These are phyloP conservation scores for Camellia granthamiana DNA, from an alignment of 148 eudicot species.

Conservation along the genomic window DNA sequence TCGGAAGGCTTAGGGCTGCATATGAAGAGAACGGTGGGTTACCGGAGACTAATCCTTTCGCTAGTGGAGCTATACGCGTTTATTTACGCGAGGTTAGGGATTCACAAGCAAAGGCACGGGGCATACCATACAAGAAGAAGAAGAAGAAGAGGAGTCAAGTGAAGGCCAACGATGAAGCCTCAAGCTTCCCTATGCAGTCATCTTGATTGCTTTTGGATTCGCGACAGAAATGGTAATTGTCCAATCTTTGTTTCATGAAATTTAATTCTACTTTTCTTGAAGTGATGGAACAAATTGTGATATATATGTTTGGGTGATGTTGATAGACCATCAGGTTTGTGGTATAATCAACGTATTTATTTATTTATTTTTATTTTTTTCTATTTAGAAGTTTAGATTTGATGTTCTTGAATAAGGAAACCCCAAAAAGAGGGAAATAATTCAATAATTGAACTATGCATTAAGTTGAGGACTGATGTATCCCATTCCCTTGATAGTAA, in stretches of 20 bases:
- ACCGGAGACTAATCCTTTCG: slow-evolving; percentile 59
- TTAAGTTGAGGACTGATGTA: not conserved
- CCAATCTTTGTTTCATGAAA: not conserved
- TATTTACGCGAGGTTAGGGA: slow-evolving; percentile 59
- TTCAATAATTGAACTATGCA: not conserved
- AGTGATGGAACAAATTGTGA: not conserved
- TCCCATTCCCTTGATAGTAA: not conserved
- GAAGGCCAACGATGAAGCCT: slow-evolving; percentile 25
- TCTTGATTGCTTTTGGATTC: slow-evolving; percentile 21
- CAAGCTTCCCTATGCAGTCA: slow-evolving; percentile 36
- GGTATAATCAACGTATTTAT: not conserved
- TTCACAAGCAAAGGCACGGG: slow-evolving; percentile 68
- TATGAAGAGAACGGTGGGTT: slow-evolving; percentile 68
- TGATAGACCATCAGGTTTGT: not conserved
- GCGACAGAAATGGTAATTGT: slow-evolving; percentile 14
- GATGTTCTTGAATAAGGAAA: not conserved
- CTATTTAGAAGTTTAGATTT: not conserved
- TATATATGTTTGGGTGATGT: not conserved
- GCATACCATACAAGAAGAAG: slow-evolving; percentile 69
- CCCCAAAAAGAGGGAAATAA: not conserved
- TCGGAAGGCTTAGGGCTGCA: slow-evolving; percentile 63
- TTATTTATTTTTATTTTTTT: not conserved
- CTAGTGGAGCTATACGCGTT: slow-evolving; percentile 53
- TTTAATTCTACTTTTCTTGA: not conserved
- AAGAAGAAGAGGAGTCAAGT: slow-evolving; percentile 43